Conservation (phyloP, 78 protist species). For the Guillardia theta region DNA sequence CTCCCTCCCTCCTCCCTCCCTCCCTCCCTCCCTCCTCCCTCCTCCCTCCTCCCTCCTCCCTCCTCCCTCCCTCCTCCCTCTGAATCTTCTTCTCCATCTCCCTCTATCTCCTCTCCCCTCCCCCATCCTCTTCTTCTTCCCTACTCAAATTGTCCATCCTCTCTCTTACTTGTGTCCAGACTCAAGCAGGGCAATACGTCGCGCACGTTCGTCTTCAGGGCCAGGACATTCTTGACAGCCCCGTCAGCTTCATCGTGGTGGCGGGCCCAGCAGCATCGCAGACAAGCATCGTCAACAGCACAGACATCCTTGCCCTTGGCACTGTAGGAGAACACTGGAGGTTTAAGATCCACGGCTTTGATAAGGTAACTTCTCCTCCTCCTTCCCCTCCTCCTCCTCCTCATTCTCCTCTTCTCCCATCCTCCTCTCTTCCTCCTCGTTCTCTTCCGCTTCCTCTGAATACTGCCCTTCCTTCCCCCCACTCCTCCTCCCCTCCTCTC, state of each 20-base stretch:
- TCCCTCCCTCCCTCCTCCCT: background rate
- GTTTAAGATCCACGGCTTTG: background rate
- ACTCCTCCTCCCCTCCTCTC: no score
- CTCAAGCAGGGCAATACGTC: background rate
- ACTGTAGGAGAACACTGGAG: background rate
- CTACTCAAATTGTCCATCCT: no score
- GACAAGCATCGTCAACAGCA: background rate
- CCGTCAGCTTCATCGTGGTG: background rate
- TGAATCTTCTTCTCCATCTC: background rate
- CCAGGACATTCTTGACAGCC: background rate
- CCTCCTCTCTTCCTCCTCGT: background rate
- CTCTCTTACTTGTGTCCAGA: background rate
- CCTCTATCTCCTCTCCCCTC: background rate
- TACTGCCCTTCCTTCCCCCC: no score
- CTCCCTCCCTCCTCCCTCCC: background rate
- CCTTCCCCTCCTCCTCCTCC: background rate
- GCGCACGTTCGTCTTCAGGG: background rate
- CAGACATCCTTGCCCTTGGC: background rate
- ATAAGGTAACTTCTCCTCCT: background rate
- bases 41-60: background rate
- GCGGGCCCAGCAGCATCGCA: background rate
- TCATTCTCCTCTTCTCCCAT: background rate
- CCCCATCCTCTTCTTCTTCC: background rate
- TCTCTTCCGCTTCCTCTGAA: background rate
- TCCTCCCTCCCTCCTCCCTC: background rate